Evolutionary conservation across 108 stramenopile genomes (phyloP), one percentile per base, ranked within the genome.

Genomic region (Aurantiochytrium sp.): DNA sequence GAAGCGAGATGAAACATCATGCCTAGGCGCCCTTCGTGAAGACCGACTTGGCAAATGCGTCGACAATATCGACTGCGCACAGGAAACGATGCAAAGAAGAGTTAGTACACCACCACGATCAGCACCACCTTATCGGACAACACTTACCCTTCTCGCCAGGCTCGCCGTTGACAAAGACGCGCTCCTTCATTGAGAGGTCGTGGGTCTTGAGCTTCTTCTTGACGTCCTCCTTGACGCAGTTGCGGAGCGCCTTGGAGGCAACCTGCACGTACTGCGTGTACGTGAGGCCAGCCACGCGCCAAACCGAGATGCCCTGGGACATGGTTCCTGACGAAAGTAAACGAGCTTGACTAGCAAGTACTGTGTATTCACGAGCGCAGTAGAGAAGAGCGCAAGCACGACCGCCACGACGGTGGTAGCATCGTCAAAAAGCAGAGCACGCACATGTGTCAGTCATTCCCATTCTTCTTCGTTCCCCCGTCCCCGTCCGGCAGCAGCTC

Each of bases 171-270:
- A 30, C 32, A 30, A 81, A 81, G 73, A 30, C 45, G 45, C 73
- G 73, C 73, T 81, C 73, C 73, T 81, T 81, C 73, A 81, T 81
- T 6, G 39, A 1, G 73, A 81, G 42, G 19, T 81, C 73, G 59
- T 24, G 1, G 42, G 45, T 48, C 45, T 48, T 81, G 21, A 41
- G 0, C 73, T 81, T 81, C 73, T 48, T 41, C 73, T 81, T 41
- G 73, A 24, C 73, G 42, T 81, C 73, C 73, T 81, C 73, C 73
- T 81, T 81, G 42, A 81, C 42, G 42, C 39, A 41, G 27, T 81
- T 41, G 2, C 45, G 39, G 45, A 81, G 45, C 2, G 73, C 73
- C 42, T 48, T 81, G 42, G 45, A 48, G 21, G 73, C 39, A 24
- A 81, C 45, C 45, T 41, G 24, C 42, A 41, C 39, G 73, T 81